Evolutionary conservation across 768 basidiomycete species (phyloP).

Genomic region (Postia placenta): DNA sequence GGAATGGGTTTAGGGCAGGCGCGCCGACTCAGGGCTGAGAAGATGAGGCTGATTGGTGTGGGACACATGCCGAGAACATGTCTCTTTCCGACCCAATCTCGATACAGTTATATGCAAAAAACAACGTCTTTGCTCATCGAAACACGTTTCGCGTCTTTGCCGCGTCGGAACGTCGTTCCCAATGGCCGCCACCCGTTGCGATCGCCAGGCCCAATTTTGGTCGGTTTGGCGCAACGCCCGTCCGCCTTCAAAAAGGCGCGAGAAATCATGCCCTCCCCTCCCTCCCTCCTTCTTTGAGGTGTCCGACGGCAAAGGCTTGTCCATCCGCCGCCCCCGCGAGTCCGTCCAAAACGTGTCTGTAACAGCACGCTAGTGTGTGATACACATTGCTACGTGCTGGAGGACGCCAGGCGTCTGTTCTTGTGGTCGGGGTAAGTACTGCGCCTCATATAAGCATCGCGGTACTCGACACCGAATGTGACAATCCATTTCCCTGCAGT

Average conservation of each 20-base stretch:
- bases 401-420: conserved; percentile 16
- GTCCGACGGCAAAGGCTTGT: conserved; percentile 6
- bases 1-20: conserved; percentile 5
- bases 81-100: conserved; percentile 7
- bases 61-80: not conserved
- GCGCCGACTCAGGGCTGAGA: not conserved
- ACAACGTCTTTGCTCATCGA: conserved; percentile 45
- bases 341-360: conserved; percentile 15
- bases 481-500: not conserved
- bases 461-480: not conserved
- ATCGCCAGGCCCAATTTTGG: conserved; percentile 47
- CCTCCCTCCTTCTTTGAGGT: conserved; percentile 15
- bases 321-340: not conserved
- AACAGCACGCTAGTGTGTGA: conserved; percentile 14
- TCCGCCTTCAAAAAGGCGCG: conserved; percentile 39
- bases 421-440: conserved; percentile 13
- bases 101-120: conserved; percentile 29
- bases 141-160: conserved; percentile 73
- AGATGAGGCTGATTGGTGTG: conserved; percentile 1
- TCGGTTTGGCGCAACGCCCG: conserved; percentile 35
- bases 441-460: conserved; percentile 12
- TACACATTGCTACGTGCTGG: conserved; percentile 20
- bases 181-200: conserved; percentile 45
- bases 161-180: conserved; percentile 49
- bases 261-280: conserved; percentile 23